phyloP scores from a whole-genome alignment of 2,329 filamentous ascomycete species.

The Calonectria pseudoturangicola region DNA sequence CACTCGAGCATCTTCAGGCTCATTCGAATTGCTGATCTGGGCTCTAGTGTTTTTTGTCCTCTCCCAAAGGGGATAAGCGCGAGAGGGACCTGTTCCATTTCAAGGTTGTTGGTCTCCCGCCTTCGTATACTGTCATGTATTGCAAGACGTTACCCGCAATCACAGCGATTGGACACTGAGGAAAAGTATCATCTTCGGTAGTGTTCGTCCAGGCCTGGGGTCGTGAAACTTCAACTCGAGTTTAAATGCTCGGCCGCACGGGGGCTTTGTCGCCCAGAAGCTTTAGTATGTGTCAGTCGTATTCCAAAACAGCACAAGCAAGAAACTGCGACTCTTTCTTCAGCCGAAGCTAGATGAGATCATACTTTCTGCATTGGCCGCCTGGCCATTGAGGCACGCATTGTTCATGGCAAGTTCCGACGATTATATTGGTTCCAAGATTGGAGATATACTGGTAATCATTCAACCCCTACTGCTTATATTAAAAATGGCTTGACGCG shows the following conservation, averaged over 20 bases:
- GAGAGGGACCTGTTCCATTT: background rate
- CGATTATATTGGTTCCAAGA: background rate
- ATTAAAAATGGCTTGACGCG: background rate
- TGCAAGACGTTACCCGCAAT: background rate
- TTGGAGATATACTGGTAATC: background rate
- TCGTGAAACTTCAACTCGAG: background rate
- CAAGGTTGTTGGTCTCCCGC: background rate
- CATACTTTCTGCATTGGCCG: background rate
- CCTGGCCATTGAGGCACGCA: background rate
- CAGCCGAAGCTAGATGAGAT: conserved; percentile 13
- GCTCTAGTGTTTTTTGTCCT: background rate
- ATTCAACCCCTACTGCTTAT: background rate
- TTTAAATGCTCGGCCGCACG: background rate
- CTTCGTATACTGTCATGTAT: background rate
- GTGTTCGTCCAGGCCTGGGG: background rate
- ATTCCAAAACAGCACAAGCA: background rate
- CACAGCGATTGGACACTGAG: background rate
- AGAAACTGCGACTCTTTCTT: conserved; percentile 2
- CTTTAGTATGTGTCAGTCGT: conserved; percentile 13
- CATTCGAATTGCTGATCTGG: conserved; percentile 4
- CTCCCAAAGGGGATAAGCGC: conserved; percentile 25
- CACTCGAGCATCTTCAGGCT: background rate
- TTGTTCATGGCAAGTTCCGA: background rate
- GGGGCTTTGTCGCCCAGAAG: background rate
- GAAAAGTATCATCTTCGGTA: background rate